Percentiles rank a stretch among this genome's conserved stretches.
Evolutionary conservation across 1,284 basidiomycete species (phyloP).

Genomic region (Puccinia novopanici): DNA sequence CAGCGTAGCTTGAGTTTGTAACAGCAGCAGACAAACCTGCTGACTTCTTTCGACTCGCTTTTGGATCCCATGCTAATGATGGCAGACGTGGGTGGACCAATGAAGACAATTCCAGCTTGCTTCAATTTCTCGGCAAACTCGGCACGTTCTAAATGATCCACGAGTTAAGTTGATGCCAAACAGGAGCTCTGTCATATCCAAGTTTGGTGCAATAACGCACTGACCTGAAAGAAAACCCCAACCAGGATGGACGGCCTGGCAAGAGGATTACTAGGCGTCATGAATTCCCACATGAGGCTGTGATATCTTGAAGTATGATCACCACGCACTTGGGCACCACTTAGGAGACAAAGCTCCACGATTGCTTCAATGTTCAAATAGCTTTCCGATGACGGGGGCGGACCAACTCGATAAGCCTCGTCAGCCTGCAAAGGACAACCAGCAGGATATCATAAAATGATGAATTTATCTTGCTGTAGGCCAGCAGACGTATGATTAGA

Average conservation of each 20-base stretch:
- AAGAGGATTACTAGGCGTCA: neutral
- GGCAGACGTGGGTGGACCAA: slow-evolving; percentile 59
- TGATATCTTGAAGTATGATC: slow-evolving; percentile 32
- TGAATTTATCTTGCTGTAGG: neutral
- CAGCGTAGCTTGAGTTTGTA: slow-evolving; percentile 63
- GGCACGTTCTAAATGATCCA: slow-evolving; percentile 62
- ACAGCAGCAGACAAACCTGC: slow-evolving; percentile 8
- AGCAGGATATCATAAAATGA: neutral
- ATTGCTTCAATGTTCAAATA: slow-evolving; percentile 89
- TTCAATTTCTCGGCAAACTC: slow-evolving; percentile 53
- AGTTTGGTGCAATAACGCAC: neutral
- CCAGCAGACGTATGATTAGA: neutral
- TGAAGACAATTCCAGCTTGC: slow-evolving; percentile 57
- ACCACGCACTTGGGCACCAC: slow-evolving; percentile 73
- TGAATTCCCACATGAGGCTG: neutral
- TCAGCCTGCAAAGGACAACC: slow-evolving; percentile 69
- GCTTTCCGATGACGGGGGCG: slow-evolving; percentile 80
- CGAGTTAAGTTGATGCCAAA: neutral
- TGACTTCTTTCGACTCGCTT: slow-evolving; percentile 52
- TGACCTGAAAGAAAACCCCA: slow-evolving; percentile 49
- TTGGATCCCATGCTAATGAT: slow-evolving; percentile 80
- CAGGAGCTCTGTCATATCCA: neutral
- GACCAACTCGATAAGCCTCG: slow-evolving; percentile 90
- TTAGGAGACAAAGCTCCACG: slow-evolving; percentile 73
- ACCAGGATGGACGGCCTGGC: slow-evolving; percentile 50